These are phyloP conservation scores for Macrophomina pseudophaseolina DNA, from an alignment of 2,329 filamentous ascomycete species.

Conservation along the genomic window DNA sequence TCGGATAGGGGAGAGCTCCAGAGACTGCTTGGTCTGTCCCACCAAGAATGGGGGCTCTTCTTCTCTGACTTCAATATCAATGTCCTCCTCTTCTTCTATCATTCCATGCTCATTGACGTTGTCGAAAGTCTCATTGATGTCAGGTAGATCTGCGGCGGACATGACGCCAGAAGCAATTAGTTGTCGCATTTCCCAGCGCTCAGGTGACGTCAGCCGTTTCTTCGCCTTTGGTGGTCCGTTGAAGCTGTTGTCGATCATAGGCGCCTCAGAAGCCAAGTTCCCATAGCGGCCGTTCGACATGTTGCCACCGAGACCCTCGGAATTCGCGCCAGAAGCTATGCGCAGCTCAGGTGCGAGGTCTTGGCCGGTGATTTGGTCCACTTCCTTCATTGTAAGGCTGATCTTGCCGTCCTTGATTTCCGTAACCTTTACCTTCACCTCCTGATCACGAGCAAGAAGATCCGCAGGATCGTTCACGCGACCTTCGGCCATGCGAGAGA, in stretches of 20 bases:
- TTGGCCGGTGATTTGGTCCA: conserved; percentile 85
- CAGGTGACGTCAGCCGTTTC: conserved; percentile 95
- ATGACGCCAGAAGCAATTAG: conserved; percentile 93
- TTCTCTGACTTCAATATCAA: conserved; percentile 95
- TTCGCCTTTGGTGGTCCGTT: conserved; percentile 66
- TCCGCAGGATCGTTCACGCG: conserved; percentile 93
- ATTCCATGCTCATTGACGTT: conserved; percentile 84
- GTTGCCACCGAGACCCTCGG: conserved; percentile 74
- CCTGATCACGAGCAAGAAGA: conserved; percentile 77
- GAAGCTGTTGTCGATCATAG: conserved; percentile 64
- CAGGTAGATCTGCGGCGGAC: conserved; percentile 91
- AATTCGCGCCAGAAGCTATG: conserved; percentile 88
- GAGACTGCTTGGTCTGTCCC: conserved; percentile 93
- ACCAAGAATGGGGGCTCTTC: conserved; percentile 96
- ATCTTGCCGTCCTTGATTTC: conserved; percentile 83
- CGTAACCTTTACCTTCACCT: conserved; percentile 89
- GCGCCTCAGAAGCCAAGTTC: conserved; percentile 58
- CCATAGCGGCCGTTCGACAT: conserved; percentile 55
- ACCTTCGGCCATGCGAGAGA: conserved; percentile 85
- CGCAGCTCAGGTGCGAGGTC: conserved; percentile 80
- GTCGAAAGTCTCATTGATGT: conserved; percentile 92
- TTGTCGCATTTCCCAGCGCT: conserved; percentile 96
- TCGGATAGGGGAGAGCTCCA: conserved; percentile 92
- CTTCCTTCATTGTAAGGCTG: conserved; percentile 95
- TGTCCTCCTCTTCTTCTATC: conserved; percentile 92